These are phyloP conservation scores for Platanthera guangdongensis DNA, from an alignment of 106 monocot species.

Conservation along the genomic window DNA sequence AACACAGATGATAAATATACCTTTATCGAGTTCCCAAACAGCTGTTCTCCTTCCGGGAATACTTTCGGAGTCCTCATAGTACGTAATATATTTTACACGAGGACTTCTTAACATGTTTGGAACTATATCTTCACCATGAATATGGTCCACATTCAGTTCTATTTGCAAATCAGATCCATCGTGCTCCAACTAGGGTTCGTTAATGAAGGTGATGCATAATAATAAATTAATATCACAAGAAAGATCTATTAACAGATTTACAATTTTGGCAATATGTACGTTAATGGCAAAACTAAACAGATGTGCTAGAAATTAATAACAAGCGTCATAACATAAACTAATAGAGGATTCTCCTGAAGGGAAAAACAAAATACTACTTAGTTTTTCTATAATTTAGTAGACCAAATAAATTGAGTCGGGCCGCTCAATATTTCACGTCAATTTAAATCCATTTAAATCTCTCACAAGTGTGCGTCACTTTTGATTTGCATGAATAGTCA, in stretches of 20 bases:
- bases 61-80: constrained; percentile 94
- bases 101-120: constrained; percentile 81
- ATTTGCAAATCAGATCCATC: constrained; percentile 92
- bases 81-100: constrained; percentile 89
- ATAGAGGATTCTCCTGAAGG: not conserved
- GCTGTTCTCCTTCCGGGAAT: constrained; percentile 82
- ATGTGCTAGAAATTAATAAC: not conserved
- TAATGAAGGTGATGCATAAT: not conserved
- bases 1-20: constrained; percentile 20
- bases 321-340: not conserved
- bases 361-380: not conserved
- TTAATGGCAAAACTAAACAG: not conserved
- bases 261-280: not conserved
- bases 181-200: constrained; percentile 67
- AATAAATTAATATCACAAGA: not conserved
- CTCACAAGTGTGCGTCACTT: too few species aligned
- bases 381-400: too few species aligned
- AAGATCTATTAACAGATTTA: not conserved
- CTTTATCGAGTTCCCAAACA: constrained; percentile 98
- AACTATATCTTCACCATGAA: constrained; percentile 56
- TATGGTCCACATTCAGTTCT: constrained; percentile 54
- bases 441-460: too few species aligned
- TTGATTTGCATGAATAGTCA: too few species aligned
- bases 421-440: too few species aligned
- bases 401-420: too few species aligned